These are phyloP conservation scores for Flaveria sonorensis DNA, from an alignment of 129 eudicot species.

Conservation along the genomic window DNA sequence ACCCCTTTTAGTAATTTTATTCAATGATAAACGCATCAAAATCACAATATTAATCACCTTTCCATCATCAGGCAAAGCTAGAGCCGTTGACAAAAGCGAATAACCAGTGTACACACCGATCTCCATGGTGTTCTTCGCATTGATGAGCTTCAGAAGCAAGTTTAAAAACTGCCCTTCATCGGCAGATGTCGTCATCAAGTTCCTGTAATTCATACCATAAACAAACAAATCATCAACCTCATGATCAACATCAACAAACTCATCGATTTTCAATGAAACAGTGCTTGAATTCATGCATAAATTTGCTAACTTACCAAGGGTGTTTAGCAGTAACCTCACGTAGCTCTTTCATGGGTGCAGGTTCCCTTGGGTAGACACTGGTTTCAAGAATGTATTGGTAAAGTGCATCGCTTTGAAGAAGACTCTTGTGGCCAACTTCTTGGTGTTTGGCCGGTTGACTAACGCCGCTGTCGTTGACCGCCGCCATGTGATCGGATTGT, in stretches of 20 bases:
- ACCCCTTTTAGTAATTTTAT: not conserved
- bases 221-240: constrained; percentile 1
- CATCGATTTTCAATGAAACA: too few species aligned
- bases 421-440: constrained; percentile 71
- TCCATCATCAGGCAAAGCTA: constrained; percentile 64
- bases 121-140: constrained; percentile 61
- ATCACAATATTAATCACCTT: constrained; percentile 37
- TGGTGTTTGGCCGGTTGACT: constrained; percentile 48
- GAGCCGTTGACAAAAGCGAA: constrained; percentile 61
- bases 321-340: constrained; percentile 65
- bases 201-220: constrained; percentile 36
- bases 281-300: not conserved
- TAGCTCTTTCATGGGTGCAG: constrained; percentile 60
- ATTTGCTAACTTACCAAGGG: constrained; percentile 41
- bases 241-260: too few species aligned
- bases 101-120: constrained; percentile 65
- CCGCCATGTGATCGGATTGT: constrained; percentile 37
- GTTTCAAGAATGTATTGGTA: constrained; percentile 66
- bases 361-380: constrained; percentile 64
- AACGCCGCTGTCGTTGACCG: constrained; percentile 27
- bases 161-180: constrained; percentile 65
- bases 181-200: constrained; percentile 60
- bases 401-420: constrained; percentile 65
- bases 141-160: constrained; percentile 51
- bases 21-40: not conserved